These are phyloP conservation scores for Orbilia oligospora DNA, from an alignment of 2,329 filamentous ascomycete genomes.

Conservation along the genomic window DNA sequence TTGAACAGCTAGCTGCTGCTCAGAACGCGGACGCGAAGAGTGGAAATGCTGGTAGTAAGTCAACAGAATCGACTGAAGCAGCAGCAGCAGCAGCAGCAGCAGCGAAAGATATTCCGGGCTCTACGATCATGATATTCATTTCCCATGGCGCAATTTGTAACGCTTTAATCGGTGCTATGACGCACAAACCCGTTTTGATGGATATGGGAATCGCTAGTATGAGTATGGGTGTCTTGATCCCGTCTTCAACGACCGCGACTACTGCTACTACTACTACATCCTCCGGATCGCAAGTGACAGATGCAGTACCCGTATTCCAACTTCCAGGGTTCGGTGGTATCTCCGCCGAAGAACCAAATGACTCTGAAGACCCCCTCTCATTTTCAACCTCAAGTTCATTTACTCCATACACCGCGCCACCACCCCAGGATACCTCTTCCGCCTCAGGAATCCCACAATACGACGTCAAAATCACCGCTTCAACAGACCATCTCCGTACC, in stretches of 20 bases:
- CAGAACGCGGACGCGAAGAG: slow-evolving; percentile 65
- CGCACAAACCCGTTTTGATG: slow-evolving; percentile 89
- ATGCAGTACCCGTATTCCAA: slow-evolving; percentile 18
- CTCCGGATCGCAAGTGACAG: neutral
- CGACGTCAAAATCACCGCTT: slow-evolving; percentile 81
- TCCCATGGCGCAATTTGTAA: slow-evolving; percentile 98
- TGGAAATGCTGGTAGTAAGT: slow-evolving; percentile 63
- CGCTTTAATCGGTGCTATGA: slow-evolving; percentile 90
- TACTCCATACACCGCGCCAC: slow-evolving; percentile 68
- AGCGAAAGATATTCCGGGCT: slow-evolving; percentile 71
- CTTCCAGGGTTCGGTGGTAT: slow-evolving; percentile 29
- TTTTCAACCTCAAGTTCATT: slow-evolving; percentile 42
- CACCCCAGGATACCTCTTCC: slow-evolving; percentile 64
- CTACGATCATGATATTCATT: slow-evolving; percentile 84
- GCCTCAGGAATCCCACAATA: slow-evolving; percentile 69
- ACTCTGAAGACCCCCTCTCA: slow-evolving; percentile 31
- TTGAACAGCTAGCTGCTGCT: slow-evolving; percentile 65
- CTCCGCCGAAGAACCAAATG: slow-evolving; percentile 18
- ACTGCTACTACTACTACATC: neutral
- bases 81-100: too few species aligned
- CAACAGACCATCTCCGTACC: slow-evolving; percentile 78
- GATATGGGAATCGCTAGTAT: slow-evolving; percentile 92
- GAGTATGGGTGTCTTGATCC: slow-evolving; percentile 82
- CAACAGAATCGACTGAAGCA: slow-evolving; percentile 68
- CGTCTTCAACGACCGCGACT: slow-evolving; percentile 55